Base-by-base conservation (phyloP, 2,329 filamentous ascomycete species). In the Aspergillus chevalieri region DNA sequence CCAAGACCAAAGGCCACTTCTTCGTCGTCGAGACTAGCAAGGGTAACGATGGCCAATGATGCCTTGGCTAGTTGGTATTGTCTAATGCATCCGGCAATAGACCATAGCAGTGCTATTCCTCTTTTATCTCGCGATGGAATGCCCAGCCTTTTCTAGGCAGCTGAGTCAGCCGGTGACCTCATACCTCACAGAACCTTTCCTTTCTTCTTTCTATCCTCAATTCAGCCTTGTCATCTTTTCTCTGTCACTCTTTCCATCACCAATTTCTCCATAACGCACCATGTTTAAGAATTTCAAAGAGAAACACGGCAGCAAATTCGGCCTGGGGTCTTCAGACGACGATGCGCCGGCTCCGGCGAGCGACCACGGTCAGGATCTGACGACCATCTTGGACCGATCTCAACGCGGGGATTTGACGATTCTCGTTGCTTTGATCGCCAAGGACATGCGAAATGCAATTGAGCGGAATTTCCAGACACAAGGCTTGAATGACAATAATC, bases 1-100 rank as follows among this genome's bases (percentile, higher is more conserved):
- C 79, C 14, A 81, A 79, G 60, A 89, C 76, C 47, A 79, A 79
- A 4, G 87, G 87, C 12, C 81, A 78, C 56, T 94, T 85, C 61
- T 92, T 94, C 58, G 82, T 92, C 6, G 89, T 93, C 2, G 81
- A 88, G 55, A 66, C 63, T 12, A 56, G 59, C 38, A 62, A 51
- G 4, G 12, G 15, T 19, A 21, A 9, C 5, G 17, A 6, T 19
- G 19, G 4, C 17, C 38, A 41, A 14, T 41, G 17, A 41, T 6
- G 6, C 34, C 34, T n/a, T 38, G n/a, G 5, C 15, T 9, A 12
- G 28, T 12, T 46, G n/a, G 30, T 33, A 28, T 44, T 15, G 43
- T 21, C 43, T 44, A 2, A 28, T 28, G 26, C 26, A 30, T 30
- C 26, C 10, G 26, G 26, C 26, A 17, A 17, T 17, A 7, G 14